phyloP scores from a whole-genome alignment of 768 basidiomycete species.

The Termitomyces sp. region DNA sequence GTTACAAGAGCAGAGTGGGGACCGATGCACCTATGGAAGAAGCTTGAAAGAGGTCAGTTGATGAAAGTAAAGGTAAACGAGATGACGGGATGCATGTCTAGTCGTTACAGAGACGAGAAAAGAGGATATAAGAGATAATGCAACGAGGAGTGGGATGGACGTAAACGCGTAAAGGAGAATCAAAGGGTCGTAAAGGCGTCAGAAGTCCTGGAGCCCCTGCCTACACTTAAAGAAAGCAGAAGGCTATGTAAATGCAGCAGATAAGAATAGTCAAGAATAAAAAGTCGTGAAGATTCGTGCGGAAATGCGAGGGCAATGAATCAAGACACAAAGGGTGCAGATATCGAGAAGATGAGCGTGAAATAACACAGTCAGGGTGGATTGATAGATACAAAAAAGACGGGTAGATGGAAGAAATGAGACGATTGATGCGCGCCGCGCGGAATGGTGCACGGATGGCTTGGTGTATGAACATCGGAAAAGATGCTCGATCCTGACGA shows the following conservation, averaged over 20 bases:
- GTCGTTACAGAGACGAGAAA: constrained; percentile 53
- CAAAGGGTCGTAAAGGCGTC: constrained; percentile 16
- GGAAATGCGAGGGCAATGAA: constrained; percentile 26
- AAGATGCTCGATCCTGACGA: neutral
- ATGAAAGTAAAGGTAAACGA: constrained; percentile 20
- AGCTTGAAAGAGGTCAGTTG: neutral
- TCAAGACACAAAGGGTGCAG: constrained; percentile 23
- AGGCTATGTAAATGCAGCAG: constrained; percentile 15
- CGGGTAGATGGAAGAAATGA: constrained; percentile 14
- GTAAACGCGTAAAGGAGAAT: constrained; percentile 11
- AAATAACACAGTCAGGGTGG: constrained; percentile 8
- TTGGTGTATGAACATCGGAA: neutral
- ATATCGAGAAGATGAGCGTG: constrained; percentile 12
- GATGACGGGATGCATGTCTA: constrained; percentile 56
- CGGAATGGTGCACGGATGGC: constrained; percentile 11
- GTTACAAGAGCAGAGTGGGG: constrained; percentile 3
- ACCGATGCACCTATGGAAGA: neutral
- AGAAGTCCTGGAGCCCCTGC: constrained; percentile 10
- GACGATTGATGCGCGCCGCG: constrained; percentile 12
- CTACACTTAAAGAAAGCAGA: constrained; percentile 6
- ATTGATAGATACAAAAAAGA: constrained; percentile 19
- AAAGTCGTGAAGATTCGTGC: constrained; percentile 26
- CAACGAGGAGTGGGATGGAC: constrained; percentile 8
- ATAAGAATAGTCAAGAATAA: constrained; percentile 19
- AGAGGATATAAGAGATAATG: constrained; percentile 3